Evolutionary conservation across 2,329 filamentous ascomycete genomes (phyloP), one percentile per base, ranked within the genome.

Genomic region (Colletotrichum chlorophyti): DNA sequence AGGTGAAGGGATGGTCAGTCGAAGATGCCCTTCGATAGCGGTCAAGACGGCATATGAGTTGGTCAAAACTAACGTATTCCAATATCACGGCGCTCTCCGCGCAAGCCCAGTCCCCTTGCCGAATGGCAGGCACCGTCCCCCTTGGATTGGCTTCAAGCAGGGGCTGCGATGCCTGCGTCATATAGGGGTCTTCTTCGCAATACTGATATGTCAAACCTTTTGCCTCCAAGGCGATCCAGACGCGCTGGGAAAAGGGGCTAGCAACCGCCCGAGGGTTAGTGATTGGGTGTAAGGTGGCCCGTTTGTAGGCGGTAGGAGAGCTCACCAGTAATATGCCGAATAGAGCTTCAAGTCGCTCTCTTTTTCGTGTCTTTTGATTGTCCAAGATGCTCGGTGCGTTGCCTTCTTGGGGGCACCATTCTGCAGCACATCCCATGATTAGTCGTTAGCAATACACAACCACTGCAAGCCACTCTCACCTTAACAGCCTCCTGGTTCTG

Each of bases 221-320:
- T 66, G 87, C 80, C 71, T 96, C 91, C 31, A 96, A 80, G 1
- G 91, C 90, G 63, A 96, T 95, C 92, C 92, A 96, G 23, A 95
- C 90, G 15, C 91, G 86, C 70, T 96, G 91, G 2, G 92, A 91
- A 69, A 94, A 95, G 23, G 91, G 91, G 68, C 89, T 91, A 40
- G 7, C 61, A 41, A 48, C 51, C 49, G 60, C 27, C 51, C n/a
- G n/a, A n/a, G 29, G 50, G 51, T 64, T 8, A 91, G 69, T 93
- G 95, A 27, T n/a, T n/a, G n/a, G n/a, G n/a, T n/a, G n/a, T n/a
- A n/a, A n/a, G n/a, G n/a, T n/a, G n/a, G n/a, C n/a, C n/a, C n/a
- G n/a, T n/a, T n/a, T n/a, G n/a, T n/a, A n/a, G n/a, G n/a, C n/a
- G n/a, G 49, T 31, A 46, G 43, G 53, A 46, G 52, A 40, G 73